Evolutionary conservation across 495 filamentous ascomycete genomes (phyloP).

Genomic region (Apodospora peruviana): DNA sequence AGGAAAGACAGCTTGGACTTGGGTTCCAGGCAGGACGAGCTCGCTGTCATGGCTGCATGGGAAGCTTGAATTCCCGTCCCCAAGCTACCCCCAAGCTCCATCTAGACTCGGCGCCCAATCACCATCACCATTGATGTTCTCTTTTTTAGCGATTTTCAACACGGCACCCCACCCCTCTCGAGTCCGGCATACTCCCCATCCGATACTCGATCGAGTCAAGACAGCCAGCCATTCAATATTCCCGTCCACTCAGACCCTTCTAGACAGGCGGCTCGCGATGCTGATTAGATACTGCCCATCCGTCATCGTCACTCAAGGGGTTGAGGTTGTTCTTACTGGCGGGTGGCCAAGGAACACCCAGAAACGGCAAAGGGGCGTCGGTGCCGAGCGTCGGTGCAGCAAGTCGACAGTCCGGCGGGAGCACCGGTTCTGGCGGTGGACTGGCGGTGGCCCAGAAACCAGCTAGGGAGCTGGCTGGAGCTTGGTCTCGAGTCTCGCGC

Average conservation of each 20-base stretch:
- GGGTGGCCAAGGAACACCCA: not conserved
- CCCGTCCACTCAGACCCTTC: not conserved
- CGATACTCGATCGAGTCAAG: constrained; percentile 24
- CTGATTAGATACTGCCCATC: not conserved
- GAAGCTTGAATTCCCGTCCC: constrained; percentile 14
- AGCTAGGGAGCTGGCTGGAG: not conserved
- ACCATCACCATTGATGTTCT: constrained; percentile 1
- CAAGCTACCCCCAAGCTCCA: constrained; percentile 12
- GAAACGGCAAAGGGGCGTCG: not conserved
- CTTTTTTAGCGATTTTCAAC: constrained; percentile 2
- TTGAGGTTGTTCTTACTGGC: not conserved
- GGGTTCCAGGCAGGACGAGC: too few relatives aligned
- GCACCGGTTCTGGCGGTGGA: too few relatives aligned
- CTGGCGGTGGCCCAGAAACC: too few relatives aligned
- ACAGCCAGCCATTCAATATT: constrained; percentile 14
- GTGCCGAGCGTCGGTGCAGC: not conserved
- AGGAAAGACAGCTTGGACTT: too few relatives aligned
- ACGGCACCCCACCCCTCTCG: constrained; percentile 16
- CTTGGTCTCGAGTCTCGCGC: not conserved
- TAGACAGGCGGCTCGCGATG: not conserved
- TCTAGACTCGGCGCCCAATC: constrained; percentile 16
- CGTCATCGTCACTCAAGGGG: not conserved
- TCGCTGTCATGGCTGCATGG: not conserved
- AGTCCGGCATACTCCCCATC: constrained; percentile 11
- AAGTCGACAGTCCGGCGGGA: not conserved